phyloP scores from a whole-genome alignment of 371 early-diverging fungal species.

The Thermomucor indicae-seudaticae region DNA sequence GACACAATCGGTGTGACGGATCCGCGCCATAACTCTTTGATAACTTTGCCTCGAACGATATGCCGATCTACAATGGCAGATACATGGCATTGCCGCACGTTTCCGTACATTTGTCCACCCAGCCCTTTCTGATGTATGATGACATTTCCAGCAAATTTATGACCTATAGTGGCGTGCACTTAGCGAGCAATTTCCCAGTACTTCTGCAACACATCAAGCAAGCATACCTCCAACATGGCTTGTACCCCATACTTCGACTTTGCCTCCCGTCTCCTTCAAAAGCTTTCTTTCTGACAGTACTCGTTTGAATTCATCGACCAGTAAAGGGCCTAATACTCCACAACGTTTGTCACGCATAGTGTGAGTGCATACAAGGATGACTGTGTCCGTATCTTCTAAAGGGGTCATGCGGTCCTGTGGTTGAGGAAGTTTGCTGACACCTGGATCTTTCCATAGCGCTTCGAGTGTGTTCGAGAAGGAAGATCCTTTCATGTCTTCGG shows the following conservation, averaged over 20 bases:
- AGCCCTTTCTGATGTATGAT: conserved; percentile 42
- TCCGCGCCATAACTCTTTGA: conserved; percentile 44
- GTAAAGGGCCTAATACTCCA: conserved; percentile 36
- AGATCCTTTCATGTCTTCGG: conserved; percentile 1
- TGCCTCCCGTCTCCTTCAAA: conserved; percentile 7
- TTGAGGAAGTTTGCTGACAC: neutral
- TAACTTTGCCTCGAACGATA: conserved; percentile 34
- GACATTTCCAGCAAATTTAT: conserved; percentile 48
- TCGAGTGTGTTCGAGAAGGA: conserved; percentile 14
- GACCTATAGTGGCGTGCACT: conserved; percentile 19
- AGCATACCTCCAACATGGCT: conserved; percentile 53
- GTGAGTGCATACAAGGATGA: conserved; percentile 45
- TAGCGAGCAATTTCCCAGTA: too few relatives aligned
- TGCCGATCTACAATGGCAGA: conserved; percentile 39
- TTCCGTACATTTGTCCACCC: conserved; percentile 50
- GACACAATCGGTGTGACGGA: conserved; percentile 38
- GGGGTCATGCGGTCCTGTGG: conserved; percentile 4
- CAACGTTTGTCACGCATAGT: conserved; percentile 40
- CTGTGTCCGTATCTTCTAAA: conserved; percentile 25
- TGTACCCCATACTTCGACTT: conserved; percentile 40
- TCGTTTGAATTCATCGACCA: conserved; percentile 34
- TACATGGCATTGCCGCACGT: conserved; percentile 45
- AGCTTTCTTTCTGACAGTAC: conserved; percentile 20
- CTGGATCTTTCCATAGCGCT: conserved; percentile 23
- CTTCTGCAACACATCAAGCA: neutral